phyloP scores from a whole-genome alignment of 768 basidiomycete species.

The Butyriboletus loyo region DNA sequence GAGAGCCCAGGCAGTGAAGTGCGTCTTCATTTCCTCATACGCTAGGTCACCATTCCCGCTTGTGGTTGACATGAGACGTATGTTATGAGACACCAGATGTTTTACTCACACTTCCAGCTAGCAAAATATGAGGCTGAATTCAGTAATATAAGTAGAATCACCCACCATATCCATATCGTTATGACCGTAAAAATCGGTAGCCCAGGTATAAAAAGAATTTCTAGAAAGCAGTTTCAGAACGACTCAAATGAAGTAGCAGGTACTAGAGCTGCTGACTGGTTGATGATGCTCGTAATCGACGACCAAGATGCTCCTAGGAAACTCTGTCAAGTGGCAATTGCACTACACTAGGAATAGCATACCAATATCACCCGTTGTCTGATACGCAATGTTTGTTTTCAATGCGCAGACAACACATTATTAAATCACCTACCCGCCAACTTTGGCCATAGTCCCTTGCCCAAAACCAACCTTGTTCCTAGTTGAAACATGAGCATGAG shows the following conservation, averaged over 20 bases:
- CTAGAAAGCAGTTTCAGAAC: conserved; percentile 31
- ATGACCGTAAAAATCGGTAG: conserved; percentile 64
- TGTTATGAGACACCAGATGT: neutral
- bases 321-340: neutral
- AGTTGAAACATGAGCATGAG: conserved; percentile 3
- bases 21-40: conserved; percentile 62
- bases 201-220: conserved; percentile 62
- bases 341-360: neutral
- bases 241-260: neutral
- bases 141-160: conserved; percentile 5
- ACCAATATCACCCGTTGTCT: conserved; percentile 55
- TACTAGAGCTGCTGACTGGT: conserved; percentile 40
- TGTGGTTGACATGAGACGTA: neutral
- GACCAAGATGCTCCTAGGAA: conserved; percentile 45
- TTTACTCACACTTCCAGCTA: conserved; percentile 54
- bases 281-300: conserved; percentile 50
- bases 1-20: conserved; percentile 72
- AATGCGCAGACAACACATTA: neutral
- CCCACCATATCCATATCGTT: conserved; percentile 68
- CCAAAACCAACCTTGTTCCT: conserved; percentile 67
- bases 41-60: conserved; percentile 64
- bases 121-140: neutral
- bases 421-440: conserved; percentile 50
- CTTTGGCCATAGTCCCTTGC: conserved; percentile 56
- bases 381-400: neutral